Evolutionary conservation across 805 yeast genomes (phyloP), one percentile per base, ranked within the genome.

Genomic region (Yamadazyma kitorensis): DNA sequence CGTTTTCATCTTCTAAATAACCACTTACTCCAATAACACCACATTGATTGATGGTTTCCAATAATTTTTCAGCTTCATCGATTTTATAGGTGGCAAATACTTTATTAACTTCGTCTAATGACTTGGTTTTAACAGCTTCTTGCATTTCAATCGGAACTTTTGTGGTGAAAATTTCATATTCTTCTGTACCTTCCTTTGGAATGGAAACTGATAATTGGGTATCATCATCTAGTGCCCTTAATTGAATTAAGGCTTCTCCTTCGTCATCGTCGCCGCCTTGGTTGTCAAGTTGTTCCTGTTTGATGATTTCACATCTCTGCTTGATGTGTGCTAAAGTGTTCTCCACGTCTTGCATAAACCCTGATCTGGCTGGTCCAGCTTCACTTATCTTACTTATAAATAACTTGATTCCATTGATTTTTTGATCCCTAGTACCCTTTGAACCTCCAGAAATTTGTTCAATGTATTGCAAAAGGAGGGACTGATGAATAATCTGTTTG

Each of bases 1-100:
- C 86, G 14, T 73, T 65, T 52, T 82, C 88, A 52, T 83, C 77
- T 45, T 85, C 93, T 34, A 84, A 58, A 23, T 82, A 60, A 0
- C 83, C 95, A 47, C 80, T 84, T 24, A 91, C 79, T 22, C 91
- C 87, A 51, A 91, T 80, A 20, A 87, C 88, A 8, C 86, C 88
- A 51, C 88, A 82, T 49, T 81, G 78, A 47, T 86, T 82, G 51
- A 91, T 80, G 32, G 77, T 55, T 41, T 80, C 89, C 45, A 91
- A 72, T 6, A 85, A 70, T 6, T 61, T 56, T 55, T 91, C 98
- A 5, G 96, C 96, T 24, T 86, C 89, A 8, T 72, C 83, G 4
- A 89, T 67, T 15, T 78, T 68, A 72, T 85, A 72, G 6, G 68
- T 65, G 2, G 82, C 91, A 56, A 91, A 86, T 2, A 86, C 91